Conservation (phyloP, 495 filamentous ascomycete species). For the Aspergillus campestris region DNA sequence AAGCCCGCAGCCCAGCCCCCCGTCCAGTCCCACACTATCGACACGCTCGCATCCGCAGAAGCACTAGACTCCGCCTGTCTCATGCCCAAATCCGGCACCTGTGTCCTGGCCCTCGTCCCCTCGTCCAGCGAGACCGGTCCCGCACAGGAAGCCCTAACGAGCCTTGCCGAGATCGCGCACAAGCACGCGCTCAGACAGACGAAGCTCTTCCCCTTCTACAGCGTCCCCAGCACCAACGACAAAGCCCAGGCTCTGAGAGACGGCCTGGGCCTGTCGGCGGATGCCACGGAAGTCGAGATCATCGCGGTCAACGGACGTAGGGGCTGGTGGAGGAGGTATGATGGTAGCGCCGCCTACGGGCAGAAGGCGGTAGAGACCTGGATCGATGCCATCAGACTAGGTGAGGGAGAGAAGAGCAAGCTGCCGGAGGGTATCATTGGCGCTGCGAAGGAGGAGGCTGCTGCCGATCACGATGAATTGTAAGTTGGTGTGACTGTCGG, state of each 20-base stretch:
- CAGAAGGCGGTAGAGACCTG: constrained; percentile 63
- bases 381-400: constrained; percentile 81
- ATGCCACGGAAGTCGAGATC: constrained; percentile 45
- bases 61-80: constrained; percentile 65
- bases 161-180: constrained; percentile 63
- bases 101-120: constrained; percentile 74
- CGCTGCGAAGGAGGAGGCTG: constrained; percentile 27
- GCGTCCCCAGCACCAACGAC: constrained; percentile 56
- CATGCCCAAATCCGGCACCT: constrained; percentile 67
- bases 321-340: constrained; percentile 75
- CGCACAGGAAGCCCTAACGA: constrained; percentile 49
- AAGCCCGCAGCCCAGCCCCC: constrained; percentile 43
- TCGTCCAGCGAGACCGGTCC: constrained; percentile 34
- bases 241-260: constrained; percentile 47
- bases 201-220: constrained; percentile 76
- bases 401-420: constrained; percentile 74
- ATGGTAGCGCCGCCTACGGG: constrained; percentile 45
- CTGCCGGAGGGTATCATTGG: constrained; percentile 66
- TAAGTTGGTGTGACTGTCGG: constrained; percentile 5
- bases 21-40: constrained; percentile 29
- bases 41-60: constrained; percentile 46
- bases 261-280: constrained; percentile 50
- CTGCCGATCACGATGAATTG: constrained; percentile 27
- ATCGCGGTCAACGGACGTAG: constrained; percentile 77
- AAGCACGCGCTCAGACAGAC: constrained; percentile 57